Base-by-base conservation (phyloP, 495 filamentous ascomycete genomes). In the Podospora comata region DNA sequence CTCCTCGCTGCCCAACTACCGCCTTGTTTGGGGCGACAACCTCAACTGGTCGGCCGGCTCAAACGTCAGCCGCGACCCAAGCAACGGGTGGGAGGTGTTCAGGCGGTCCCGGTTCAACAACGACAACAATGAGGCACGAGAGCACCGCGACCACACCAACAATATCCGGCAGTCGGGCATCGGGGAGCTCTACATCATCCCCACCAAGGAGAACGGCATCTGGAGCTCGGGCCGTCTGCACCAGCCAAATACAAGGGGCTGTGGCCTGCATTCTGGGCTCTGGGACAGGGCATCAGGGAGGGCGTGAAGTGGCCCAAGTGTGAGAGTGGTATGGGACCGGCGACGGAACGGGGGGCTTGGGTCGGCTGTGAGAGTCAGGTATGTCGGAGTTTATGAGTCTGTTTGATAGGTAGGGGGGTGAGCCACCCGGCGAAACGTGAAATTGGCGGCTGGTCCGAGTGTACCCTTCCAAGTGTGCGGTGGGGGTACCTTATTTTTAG, bases 221-320 rank as follows among this genome's bases (percentile, higher is more conserved):
- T 48, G 39, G 39, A 18, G 13, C 39, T 48, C 39, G 7, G 39
- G 13, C 39, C 39, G 39, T 48, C 39, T 48, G 39, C 39, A 48
- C 60, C 60, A 6, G 27, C 60, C 18, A n/a, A 62, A 32, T 62
- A 26, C 16, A 13, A 26, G 20, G 60, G 28, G 6, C 26, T 62
- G 16, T 62, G 60, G 60, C 60, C 60, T n/a, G 60, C 60, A 7
- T 62, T 62, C 16, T 62, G 20, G 32, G 27, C 60, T 32, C 26
- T 32, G 16, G 18, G 20, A n/a, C 27, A 32, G 28, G 60, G 26
- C 6, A 32, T 26, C 7, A 48, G 13, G 9, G 5, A 48, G 2
- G 32, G 18, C 18, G 32, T n/a, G 27, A 62, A 27, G 13, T 27
- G 60, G 60, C 60, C 60, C 60, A 30, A 62, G 27, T 62, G 27